Conservation (phyloP, 75 land plant genomes). For the Cunninghamia lanceolata region DNA sequence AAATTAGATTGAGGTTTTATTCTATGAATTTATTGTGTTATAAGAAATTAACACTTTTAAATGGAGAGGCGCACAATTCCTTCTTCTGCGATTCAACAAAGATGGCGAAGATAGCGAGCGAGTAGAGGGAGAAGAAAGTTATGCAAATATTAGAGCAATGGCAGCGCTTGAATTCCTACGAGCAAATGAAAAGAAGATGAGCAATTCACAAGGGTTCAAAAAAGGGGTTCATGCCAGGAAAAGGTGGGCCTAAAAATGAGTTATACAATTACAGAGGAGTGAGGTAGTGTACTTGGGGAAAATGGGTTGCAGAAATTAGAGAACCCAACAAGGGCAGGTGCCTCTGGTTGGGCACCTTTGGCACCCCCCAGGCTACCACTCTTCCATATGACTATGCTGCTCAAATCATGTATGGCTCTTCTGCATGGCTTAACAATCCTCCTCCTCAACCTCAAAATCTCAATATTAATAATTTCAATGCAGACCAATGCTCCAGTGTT, state of each 20-base stretch:
- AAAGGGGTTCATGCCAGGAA: constrained; percentile 73
- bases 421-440: background rate
- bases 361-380: background rate
- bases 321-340: constrained; percentile 48
- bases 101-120: no score
- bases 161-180: no score
- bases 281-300: constrained; percentile 58
- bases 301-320: constrained; percentile 59
- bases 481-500: background rate
- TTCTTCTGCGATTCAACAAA: no score
- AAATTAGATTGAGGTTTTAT: no score
- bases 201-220: constrained; percentile 51
- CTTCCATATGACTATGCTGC: background rate
- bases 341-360: constrained; percentile 54
- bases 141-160: no score
- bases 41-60: no score
- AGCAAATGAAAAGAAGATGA: background rate
- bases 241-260: constrained; percentile 69
- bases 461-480: background rate
- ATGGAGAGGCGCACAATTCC: no score
- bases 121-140: no score
- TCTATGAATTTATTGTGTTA: no score
- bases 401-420: background rate
- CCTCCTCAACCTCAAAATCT: constrained; percentile 7
- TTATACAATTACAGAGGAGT: constrained; percentile 46